Percentiles rank a stretch among this genome's conserved stretches.
phyloP scores from a whole-genome alignment of 2,329 filamentous ascomycete genomes.

The Neoascochyta sp. region DNA sequence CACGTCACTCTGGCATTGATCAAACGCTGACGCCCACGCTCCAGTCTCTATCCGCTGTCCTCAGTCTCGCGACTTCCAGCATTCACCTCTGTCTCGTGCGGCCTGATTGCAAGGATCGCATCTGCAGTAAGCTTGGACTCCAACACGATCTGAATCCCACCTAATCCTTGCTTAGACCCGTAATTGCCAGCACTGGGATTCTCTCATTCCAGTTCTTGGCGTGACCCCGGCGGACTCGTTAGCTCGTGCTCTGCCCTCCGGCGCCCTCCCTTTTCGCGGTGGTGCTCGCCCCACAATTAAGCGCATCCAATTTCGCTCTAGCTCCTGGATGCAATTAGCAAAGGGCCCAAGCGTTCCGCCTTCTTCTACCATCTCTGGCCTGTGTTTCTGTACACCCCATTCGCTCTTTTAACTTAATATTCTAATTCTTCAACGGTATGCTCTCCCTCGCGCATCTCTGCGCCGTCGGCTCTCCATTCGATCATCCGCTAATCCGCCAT shows the following conservation, averaged over 20 bases:
- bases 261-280: conserved; percentile 32
- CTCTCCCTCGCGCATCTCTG: conserved; percentile 17
- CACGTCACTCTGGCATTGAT: conserved; percentile 2
- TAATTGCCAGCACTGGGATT: conserved; percentile 39
- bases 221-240: conserved; percentile 50
- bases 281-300: conserved; percentile 35
- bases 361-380: conserved; percentile 32
- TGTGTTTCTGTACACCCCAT: conserved; percentile 31
- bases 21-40: conserved; percentile 10
- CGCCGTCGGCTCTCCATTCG: conserved; percentile 8
- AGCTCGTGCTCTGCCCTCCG: conserved; percentile 50
- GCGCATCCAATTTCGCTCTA: conserved; percentile 37
- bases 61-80: conserved; percentile 16
- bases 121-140: conserved; percentile 17
- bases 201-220: conserved; percentile 46
- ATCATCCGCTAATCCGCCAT: conserved; percentile 14
- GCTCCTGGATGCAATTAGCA: conserved; percentile 45
- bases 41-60: conserved; percentile 8
- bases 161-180: conserved; percentile 32
- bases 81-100: conserved; percentile 12
- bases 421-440: conserved; percentile 50
- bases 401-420: conserved; percentile 45
- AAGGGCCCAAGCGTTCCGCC: conserved; percentile 35
- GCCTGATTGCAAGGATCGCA: conserved; percentile 17
- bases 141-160: conserved; percentile 4